phyloP scores from a whole-genome alignment of 192 early-diverging fungal genomes.

The Spinellus fusiger region DNA sequence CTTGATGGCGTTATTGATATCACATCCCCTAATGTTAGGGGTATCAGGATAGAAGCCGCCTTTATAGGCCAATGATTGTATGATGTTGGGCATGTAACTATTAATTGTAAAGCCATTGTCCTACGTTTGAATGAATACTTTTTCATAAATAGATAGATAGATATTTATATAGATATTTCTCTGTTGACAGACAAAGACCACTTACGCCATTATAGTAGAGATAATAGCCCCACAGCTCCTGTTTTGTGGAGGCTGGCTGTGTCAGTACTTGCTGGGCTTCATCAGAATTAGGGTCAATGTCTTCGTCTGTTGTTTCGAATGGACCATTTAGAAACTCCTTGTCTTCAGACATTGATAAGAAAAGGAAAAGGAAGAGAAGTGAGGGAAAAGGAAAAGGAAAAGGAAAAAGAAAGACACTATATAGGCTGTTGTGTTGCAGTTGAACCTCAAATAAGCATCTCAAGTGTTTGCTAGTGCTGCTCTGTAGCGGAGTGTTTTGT shows the following conservation, averaged over 20 bases:
- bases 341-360: neutral
- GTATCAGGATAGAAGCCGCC: conserved; percentile 18
- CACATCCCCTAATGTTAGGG: conserved; percentile 11
- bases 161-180: neutral
- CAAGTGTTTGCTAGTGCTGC: neutral
- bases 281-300: conserved; percentile 13
- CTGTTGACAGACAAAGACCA: neutral
- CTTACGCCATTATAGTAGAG: conserved; percentile 34
- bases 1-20: conserved; percentile 1
- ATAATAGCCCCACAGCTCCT: conserved; percentile 30
- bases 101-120: conserved; percentile 32
- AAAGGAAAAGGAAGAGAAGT: neutral
- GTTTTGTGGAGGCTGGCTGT: conserved; percentile 24
- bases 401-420: conserved; percentile 9
- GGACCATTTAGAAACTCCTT: conserved; percentile 16
- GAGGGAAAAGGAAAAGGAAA: conserved; percentile 1
- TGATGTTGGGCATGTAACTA: conserved; percentile 29
- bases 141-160: neutral
- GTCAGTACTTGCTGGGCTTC: neutral
- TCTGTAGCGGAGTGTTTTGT: too few species aligned
- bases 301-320: conserved; percentile 21
- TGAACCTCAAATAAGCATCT: neutral
- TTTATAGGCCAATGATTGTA: conserved; percentile 20
- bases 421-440: neutral
- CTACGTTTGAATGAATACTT: neutral